Base-by-base conservation (phyloP, 2,329 filamentous ascomycete species). In the Pseudogymnoascus sp. region DNA sequence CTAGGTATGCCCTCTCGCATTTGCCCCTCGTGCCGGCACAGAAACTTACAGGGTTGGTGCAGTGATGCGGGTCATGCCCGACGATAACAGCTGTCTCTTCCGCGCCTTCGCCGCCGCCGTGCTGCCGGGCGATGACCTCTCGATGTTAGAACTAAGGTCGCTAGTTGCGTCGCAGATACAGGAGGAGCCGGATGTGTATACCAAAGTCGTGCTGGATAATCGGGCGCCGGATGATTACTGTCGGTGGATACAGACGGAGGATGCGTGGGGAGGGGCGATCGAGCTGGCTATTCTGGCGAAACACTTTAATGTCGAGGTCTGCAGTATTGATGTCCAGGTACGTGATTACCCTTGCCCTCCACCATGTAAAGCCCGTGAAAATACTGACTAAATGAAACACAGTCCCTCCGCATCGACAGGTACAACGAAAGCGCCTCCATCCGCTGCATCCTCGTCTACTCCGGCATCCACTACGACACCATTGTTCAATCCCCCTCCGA, bases 41-140 rank as follows among this genome's bases (percentile, higher is more conserved):
- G 71, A 76, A 54, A 82, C 79, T 1, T 73, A 83, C 15, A 5
- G 10, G 47, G 15, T 7, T 58, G 33, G 26, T 6, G 8, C 44
- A 84, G 88, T 95, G 7, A 82, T 97, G 15, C 87, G 93, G 11
- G 90, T 97, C 59, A 97, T 97, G 93, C 91, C 92, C 4, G 93
- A 97, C 71, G 93, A 97, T 74, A 97, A 97, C 74, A 91, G 87
- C 63, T 97, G 93, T 75, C 85, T 97, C 69, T 97, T 97, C 74
- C 89, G 92, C 29, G 92, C 93, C 0, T 86, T 97, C 54, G 89
- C 90, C 13, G 88, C 87, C 60, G 89, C 89, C 2, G 81, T 96
- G n/a, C 83, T 90, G 26, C 71, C 47, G 11, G 69, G 84, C 33
- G 78, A 79, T 1, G 79, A 88, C 67, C 84, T 87, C 65, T 79